Conservation (phyloP, 148 eudicot species). For the Silene latifolia region DNA sequence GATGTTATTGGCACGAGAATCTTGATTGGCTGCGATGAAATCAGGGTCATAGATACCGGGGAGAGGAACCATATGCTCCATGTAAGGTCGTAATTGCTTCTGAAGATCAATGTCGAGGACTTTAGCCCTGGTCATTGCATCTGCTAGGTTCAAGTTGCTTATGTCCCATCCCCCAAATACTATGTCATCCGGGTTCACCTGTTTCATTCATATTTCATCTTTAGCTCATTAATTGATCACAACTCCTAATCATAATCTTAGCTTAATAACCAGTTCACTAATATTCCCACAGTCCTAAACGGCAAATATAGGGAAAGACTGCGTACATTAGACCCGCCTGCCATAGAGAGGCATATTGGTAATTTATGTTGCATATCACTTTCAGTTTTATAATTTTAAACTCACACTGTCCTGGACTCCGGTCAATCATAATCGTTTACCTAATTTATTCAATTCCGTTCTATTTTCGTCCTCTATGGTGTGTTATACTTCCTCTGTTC, state of each 20-base stretch:
- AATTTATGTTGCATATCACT: too few relatives aligned
- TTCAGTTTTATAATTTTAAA: too few relatives aligned
- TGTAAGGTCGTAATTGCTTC: slow-evolving; percentile 92
- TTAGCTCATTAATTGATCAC: background rate
- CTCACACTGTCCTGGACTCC: too few relatives aligned
- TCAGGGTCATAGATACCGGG: slow-evolving; percentile 94
- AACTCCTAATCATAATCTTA: background rate
- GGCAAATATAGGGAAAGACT: too few relatives aligned
- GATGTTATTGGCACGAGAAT: slow-evolving; percentile 79
- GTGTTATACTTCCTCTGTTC: too few relatives aligned
- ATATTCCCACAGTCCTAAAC: too few relatives aligned
- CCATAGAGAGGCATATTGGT: too few relatives aligned
- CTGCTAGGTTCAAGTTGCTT: slow-evolving; percentile 90
- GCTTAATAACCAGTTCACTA: background rate
- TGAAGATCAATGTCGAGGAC: slow-evolving; percentile 94
- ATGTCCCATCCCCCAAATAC: slow-evolving; percentile 99
- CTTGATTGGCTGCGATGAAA: slow-evolving; percentile 96
- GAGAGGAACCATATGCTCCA: slow-evolving; percentile 93
- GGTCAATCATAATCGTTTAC: too few relatives aligned
- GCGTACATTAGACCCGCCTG: too few relatives aligned
- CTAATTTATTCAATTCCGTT: too few relatives aligned
- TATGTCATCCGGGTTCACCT: slow-evolving; percentile 93
- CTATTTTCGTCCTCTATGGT: background rate
- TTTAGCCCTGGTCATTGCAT: slow-evolving; percentile 85
- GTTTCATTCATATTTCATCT: slow-evolving; percentile 2